Evolutionary conservation across 176 grass and related monocot genomes (phyloP).

Genomic region (Rhipidocladum racemiflorum): DNA sequence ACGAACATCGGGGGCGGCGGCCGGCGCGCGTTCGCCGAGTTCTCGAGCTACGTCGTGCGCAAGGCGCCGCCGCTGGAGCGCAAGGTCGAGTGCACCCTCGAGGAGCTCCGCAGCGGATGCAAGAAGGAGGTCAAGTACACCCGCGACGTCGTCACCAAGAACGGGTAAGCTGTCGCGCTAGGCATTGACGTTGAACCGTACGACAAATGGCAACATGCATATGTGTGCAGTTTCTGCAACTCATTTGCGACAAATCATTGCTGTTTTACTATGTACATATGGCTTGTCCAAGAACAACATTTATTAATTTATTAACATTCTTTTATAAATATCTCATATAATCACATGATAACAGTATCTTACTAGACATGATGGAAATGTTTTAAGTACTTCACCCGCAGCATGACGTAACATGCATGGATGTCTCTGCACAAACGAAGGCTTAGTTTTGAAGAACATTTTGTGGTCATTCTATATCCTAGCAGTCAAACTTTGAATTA

Average conservation of each 20-base stretch:
- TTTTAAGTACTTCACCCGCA: not conserved
- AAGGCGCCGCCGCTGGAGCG: conserved; percentile 79
- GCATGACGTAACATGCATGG: not conserved
- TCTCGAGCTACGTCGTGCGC: conserved; percentile 58
- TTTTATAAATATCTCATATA: not conserved
- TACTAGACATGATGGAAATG: not conserved
- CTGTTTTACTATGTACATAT: not conserved
- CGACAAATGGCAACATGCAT: not conserved
- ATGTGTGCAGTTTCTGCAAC: not conserved
- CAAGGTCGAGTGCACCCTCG: conserved; percentile 83
- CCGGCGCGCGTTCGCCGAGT: conserved; percentile 49
- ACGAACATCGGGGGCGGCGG: conserved; percentile 3
- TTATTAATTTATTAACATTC: not conserved
- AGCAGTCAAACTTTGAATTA: not conserved
- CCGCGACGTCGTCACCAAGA: conserved; percentile 72
- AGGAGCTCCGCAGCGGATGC: conserved; percentile 87
- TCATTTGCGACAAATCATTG: conserved; percentile 15
- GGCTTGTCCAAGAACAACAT: not conserved
- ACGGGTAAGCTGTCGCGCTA: conserved; percentile 60
- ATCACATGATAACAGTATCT: not conserved
- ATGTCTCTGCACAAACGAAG: not conserved
- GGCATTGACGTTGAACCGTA: conserved; percentile 11
- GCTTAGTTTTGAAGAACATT: not conserved
- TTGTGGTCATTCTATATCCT: not conserved
- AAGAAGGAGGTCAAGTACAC: conserved; percentile 77